A percentile compares a stretch with the other conserved stretches of the same genome.
These are phyloP conservation scores for Crithidia brevicula DNA, from an alignment of 208 protist genomes.

Conservation along the genomic window DNA sequence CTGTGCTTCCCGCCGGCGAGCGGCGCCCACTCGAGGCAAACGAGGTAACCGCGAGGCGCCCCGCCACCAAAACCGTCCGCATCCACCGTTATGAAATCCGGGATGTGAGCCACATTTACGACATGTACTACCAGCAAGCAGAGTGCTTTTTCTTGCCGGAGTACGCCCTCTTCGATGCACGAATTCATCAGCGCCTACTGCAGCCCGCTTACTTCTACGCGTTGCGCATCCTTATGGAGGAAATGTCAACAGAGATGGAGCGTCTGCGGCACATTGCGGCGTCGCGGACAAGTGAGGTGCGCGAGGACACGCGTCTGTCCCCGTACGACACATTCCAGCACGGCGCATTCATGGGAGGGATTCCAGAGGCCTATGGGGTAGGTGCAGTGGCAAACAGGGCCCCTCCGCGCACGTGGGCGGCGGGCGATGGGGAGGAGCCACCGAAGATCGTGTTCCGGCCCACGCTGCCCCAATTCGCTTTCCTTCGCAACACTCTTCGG, in stretches of 20 bases:
- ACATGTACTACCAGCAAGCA: conserved; percentile 46
- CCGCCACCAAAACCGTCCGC: conserved; percentile 48
- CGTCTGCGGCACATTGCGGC: conserved; percentile 47
- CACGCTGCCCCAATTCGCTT: conserved; percentile 63
- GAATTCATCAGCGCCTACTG: conserved; percentile 56
- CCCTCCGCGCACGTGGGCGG: conserved; percentile 2
- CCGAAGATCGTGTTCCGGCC: conserved; percentile 71
- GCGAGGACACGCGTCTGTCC: conserved; percentile 20
- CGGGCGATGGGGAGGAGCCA: conserved; percentile 15
- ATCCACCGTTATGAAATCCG: conserved; percentile 75
- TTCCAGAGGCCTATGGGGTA: conserved; percentile 12
- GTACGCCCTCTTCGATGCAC: conserved; percentile 70
- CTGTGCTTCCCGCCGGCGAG: conserved; percentile 1
- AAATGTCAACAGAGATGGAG: conserved; percentile 58
- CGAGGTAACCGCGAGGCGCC: background rate
- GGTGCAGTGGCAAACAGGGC: background rate
- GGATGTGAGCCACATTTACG: conserved; percentile 71
- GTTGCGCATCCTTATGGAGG: conserved; percentile 53
- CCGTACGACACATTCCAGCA: conserved; percentile 37
- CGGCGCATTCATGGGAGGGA: conserved; percentile 18
- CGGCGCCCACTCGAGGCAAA: background rate
- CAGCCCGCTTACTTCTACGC: conserved; percentile 64
- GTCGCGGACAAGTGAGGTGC: conserved; percentile 1
- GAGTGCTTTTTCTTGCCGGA: conserved; percentile 66
- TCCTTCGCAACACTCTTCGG: conserved; percentile 55